phyloP scores from a whole-genome alignment of 192 early-diverging fungal species.

The Podila minutissima region DNA sequence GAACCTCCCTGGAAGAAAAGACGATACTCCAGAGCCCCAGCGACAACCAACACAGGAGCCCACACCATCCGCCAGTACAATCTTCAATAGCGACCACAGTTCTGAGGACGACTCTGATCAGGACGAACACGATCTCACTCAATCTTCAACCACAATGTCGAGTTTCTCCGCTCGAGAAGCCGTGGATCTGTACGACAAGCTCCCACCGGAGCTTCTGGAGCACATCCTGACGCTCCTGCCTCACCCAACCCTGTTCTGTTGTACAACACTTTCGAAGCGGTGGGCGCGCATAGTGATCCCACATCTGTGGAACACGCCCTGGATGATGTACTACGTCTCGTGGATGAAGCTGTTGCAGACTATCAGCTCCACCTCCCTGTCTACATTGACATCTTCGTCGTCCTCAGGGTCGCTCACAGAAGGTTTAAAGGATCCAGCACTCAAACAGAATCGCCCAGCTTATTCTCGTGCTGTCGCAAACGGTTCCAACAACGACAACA shows the following conservation, averaged over 20 bases:
- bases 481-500: neutral
- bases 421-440: neutral
- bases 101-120: neutral
- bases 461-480: no score
- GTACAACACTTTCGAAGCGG: slow-evolving; percentile 17
- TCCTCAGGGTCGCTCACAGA: neutral
- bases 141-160: neutral
- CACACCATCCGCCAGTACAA: no score
- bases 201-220: slow-evolving; percentile 30
- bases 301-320: slow-evolving; percentile 30
- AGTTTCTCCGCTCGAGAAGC: neutral
- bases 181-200: slow-evolving; percentile 5
- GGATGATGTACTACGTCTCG: slow-evolving; percentile 33
- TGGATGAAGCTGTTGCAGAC: slow-evolving; percentile 30
- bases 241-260: slow-evolving; percentile 6
- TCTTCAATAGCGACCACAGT: no score
- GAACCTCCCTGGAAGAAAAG: no score
- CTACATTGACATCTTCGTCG: neutral
- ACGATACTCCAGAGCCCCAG: no score
- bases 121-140: no score
- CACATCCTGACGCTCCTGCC: slow-evolving; percentile 13
- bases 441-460: neutral
- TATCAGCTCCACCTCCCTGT: neutral
- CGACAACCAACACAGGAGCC: no score
- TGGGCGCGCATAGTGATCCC: slow-evolving; percentile 31